A percentile compares a stretch with the other conserved stretches of the same genome.
Conservation (phyloP, 1,284 basidiomycete species). For the Baeospora myosura region DNA sequence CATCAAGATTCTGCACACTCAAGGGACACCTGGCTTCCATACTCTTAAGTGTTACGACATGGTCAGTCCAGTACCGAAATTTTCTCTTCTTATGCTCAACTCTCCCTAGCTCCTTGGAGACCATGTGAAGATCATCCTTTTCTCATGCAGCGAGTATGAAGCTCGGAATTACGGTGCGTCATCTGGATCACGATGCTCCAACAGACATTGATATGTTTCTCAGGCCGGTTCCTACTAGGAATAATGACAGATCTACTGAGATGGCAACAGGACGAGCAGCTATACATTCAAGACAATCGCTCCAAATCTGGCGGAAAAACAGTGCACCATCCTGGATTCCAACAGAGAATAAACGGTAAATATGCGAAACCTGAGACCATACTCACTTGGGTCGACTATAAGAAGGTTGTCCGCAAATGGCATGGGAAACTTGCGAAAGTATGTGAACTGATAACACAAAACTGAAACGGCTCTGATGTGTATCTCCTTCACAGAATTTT, state of each 20-base stretch:
- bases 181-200: background rate
- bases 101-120: conserved; percentile 67
- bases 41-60: conserved; percentile 84
- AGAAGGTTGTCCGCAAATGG: conserved; percentile 73
- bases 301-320: conserved; percentile 59
- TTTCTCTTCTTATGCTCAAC: background rate
- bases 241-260: conserved; percentile 68
- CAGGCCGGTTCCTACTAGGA: conserved; percentile 80
- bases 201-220: conserved; percentile 2
- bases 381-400: conserved; percentile 66
- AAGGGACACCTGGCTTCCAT: conserved; percentile 83
- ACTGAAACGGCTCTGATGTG: too few relatives aligned
- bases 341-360: conserved; percentile 39
- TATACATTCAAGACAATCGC: conserved; percentile 60
- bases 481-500: conserved; percentile 52
- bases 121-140: conserved; percentile 78
- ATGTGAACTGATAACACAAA: conserved; percentile 20
- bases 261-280: conserved; percentile 70
- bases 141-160: conserved; percentile 93
- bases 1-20: conserved; percentile 79
- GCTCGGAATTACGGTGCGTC: conserved; percentile 83
- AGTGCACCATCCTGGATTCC: conserved; percentile 60
- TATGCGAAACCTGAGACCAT: conserved; percentile 45
- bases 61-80: conserved; percentile 32
- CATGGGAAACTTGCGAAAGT: conserved; percentile 68